Evolutionary conservation across 148 eudicot species (phyloP), one percentile per base, ranked within the genome.

Genomic region (Polygonum maritimum): DNA sequence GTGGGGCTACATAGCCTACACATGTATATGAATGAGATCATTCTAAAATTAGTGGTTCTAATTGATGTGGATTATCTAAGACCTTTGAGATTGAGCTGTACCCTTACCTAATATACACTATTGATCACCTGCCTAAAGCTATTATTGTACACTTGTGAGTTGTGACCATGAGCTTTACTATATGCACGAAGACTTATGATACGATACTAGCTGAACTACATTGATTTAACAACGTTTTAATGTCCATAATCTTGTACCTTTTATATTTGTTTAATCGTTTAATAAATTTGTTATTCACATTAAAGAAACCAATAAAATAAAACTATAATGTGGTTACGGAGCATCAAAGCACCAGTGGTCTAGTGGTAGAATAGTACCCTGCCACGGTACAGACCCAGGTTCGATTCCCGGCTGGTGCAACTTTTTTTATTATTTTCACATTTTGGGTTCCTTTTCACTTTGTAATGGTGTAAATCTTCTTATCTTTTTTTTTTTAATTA

Each of bases 321-420:
- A 26, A 26, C 31, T 26, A 40, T 44, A 44, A 44, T 6, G 1
- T 7, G 47, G 47, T 44, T 6, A 6, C 8, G 1, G 45, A 9
- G 6, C 54, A 48, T 16, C 60, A 35, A 33, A 58, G 80, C 80
- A 73, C 76, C 76, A 78, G 71, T 78, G 76, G 80, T 78, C 76
- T 78, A 73, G 80, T 87, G 90, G 90, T 87, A 87, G 90, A 87
- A 87, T 85, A 85, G 88, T 85, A 87, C 85, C 89, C 89, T 88
- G 89, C 87, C 89, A 86, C 89, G 89, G 89, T 83, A 86, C 86
- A 86, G 88, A 88, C 88, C 80, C 76, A 76, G 80, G 80, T 78
- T 78, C 76, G 70, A 78, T 78, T 78, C 80, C 80, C 75, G 80
- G 75, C 80, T 71, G 80, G 75, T 78, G 75, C 80, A 78, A 44